Evolutionary conservation across 2,329 filamentous ascomycete species (phyloP).

Genomic region (Cladophialophora exuberans): DNA sequence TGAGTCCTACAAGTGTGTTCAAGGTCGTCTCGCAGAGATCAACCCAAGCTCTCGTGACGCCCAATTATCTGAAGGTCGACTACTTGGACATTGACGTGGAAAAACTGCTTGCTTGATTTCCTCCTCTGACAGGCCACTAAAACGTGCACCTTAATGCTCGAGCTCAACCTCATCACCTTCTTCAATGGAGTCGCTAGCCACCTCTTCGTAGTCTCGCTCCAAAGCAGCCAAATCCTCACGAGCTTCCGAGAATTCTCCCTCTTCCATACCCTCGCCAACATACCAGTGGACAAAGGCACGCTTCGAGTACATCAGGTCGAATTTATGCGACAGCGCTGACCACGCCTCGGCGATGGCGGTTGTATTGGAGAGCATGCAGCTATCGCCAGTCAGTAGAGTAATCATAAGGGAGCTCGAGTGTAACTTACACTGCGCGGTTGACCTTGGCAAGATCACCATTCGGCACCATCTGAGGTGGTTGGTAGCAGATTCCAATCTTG

Average conservation of each 20-base stretch:
- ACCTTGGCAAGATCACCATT: slow-evolving; percentile 98
- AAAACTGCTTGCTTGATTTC: slow-evolving; percentile 23
- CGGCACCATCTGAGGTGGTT: slow-evolving; percentile 92
- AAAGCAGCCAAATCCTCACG: slow-evolving; percentile 97
- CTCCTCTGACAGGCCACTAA: slow-evolving; percentile 16
- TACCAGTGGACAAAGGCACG: slow-evolving; percentile 99
- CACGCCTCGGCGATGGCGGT: slow-evolving; percentile 98
- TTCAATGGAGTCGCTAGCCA: slow-evolving; percentile 90
- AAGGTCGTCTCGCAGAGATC: slow-evolving; percentile 25
- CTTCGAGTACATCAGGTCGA: slow-evolving; percentile 99
- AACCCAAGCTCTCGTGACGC: background rate
- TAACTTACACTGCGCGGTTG: slow-evolving; percentile 91
- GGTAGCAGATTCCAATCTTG: slow-evolving; percentile 99
- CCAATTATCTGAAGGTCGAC: background rate
- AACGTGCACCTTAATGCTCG: slow-evolving; percentile 72
- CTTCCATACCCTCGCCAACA: slow-evolving; percentile 99
- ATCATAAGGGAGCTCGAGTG: background rate
- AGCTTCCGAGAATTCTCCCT: slow-evolving; percentile 99
- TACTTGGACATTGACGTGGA: slow-evolving; percentile 6
- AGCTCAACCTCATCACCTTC: slow-evolving; percentile 82
- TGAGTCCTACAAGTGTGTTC: slow-evolving; percentile 6
- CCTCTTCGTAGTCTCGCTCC: slow-evolving; percentile 98
- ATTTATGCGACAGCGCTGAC: slow-evolving; percentile 95
- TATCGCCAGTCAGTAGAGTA: slow-evolving; percentile 39
- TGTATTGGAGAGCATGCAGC: slow-evolving; percentile 93